Percentiles rank a stretch among this genome's conserved stretches.
Evolutionary conservation across 2,329 filamentous ascomycete genomes (phyloP).

Genomic region (Penicillium digitatum): DNA sequence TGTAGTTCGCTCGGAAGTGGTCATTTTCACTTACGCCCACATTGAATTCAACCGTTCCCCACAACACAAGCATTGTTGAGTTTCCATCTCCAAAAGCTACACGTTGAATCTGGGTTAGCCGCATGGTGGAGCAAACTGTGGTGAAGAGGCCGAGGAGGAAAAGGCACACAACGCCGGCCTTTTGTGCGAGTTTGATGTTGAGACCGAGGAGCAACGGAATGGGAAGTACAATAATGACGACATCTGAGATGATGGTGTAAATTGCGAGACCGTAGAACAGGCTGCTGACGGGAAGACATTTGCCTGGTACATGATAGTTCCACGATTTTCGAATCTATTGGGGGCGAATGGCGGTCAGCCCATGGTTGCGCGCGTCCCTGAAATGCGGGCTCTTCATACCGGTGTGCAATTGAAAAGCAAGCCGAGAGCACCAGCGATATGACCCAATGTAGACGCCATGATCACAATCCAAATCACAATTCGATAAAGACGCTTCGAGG

Average conservation of each 20-base stretch:
- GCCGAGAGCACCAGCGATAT: conserved; percentile 49
- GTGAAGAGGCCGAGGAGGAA: conserved; percentile 55
- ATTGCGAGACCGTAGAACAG: conserved; percentile 53
- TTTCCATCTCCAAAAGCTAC: conserved; percentile 52
- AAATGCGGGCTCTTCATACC: conserved; percentile 28
- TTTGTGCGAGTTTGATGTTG: conserved; percentile 49
- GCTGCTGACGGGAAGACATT: conserved; percentile 46
- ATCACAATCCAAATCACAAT: conserved; percentile 47
- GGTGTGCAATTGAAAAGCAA: conserved; percentile 52
- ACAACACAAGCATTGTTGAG: conserved; percentile 55
- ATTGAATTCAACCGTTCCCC: conserved; percentile 57
- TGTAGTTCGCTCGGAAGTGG: not conserved
- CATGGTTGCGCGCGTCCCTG: not conserved
- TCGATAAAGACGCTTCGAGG: conserved; percentile 46
- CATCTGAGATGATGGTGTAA: conserved; percentile 51
- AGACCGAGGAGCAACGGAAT: conserved; percentile 50
- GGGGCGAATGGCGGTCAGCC: not conserved
- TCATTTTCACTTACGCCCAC: conserved; percentile 46
- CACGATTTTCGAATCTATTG: conserved; percentile 43
- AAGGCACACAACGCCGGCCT: conserved; percentile 50
- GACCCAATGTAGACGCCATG: conserved; percentile 43
- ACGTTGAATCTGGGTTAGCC: conserved; percentile 50
- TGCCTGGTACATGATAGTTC: conserved; percentile 41
- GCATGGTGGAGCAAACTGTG: conserved; percentile 53
- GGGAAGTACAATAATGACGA: conserved; percentile 50